Conservation (phyloP, 2,329 filamentous ascomycete species). For the Ramularia endophylla region DNA sequence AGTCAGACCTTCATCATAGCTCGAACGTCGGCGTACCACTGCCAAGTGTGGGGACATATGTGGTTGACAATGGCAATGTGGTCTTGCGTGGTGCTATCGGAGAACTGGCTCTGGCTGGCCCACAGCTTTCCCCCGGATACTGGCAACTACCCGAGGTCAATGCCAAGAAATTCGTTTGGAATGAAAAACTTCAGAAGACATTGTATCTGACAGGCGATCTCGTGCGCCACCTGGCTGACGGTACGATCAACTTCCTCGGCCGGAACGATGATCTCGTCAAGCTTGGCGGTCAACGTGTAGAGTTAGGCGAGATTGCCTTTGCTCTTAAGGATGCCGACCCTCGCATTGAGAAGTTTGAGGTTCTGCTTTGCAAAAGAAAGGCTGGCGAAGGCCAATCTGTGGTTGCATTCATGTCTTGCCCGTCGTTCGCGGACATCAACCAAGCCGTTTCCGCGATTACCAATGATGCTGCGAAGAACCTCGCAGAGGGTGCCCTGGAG, state of each 20-base stretch:
- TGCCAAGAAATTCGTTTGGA: constrained; percentile 29
- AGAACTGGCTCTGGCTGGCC: constrained; percentile 28
- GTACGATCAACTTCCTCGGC: constrained; percentile 13
- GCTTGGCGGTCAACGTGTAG: constrained; percentile 14
- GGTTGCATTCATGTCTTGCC: constrained; percentile 13
- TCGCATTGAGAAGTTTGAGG: constrained; percentile 9
- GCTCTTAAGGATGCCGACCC: constrained; percentile 10
- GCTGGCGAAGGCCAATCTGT: constrained; percentile 7
- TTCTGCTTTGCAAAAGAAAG: constrained; percentile 8
- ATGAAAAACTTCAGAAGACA: constrained; percentile 45
- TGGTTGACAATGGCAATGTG: constrained; percentile 6
- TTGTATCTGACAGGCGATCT: constrained; percentile 18
- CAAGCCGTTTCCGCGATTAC: constrained; percentile 1
- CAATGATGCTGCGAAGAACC: constrained; percentile 2
- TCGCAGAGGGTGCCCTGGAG: constrained; percentile 5
- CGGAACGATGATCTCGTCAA: constrained; percentile 18
- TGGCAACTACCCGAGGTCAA: constrained; percentile 29
- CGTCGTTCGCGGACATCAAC: background rate
- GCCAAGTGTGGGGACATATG: constrained; percentile 9
- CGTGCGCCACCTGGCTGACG: constrained; percentile 13
- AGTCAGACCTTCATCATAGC: constrained; percentile 9
- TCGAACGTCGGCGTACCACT: constrained; percentile 12
- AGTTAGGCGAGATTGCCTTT: constrained; percentile 34
- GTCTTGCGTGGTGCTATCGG: constrained; percentile 20
- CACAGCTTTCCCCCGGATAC: constrained; percentile 29